Percentiles rank a stretch among this genome's conserved stretches.
These are phyloP conservation scores for Amanita pallidorosea DNA, from an alignment of 768 basidiomycete species.

Conservation along the genomic window DNA sequence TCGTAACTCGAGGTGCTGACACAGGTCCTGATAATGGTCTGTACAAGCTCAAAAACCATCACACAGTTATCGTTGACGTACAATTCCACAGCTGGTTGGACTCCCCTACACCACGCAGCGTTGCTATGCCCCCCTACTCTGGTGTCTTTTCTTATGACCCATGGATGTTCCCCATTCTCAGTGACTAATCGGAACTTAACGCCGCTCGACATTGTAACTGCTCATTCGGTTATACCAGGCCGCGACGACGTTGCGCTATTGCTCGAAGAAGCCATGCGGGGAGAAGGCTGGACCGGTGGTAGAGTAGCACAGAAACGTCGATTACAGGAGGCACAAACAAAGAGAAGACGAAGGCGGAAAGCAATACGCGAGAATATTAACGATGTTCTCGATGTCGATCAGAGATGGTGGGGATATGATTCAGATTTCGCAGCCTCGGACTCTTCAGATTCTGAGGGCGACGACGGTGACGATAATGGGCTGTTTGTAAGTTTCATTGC, in stretches of 20 bases:
- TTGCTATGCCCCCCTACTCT: constrained; percentile 83
- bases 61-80: not conserved
- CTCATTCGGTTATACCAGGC: constrained; percentile 70
- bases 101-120: constrained; percentile 86
- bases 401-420: constrained; percentile 56
- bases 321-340: constrained; percentile 44
- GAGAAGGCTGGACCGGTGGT: constrained; percentile 73
- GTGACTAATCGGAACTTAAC: constrained; percentile 72
- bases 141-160: constrained; percentile 86
- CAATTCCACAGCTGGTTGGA: constrained; percentile 72
- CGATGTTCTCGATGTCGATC: constrained; percentile 41
- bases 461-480: constrained; percentile 40
- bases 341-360: constrained; percentile 40
- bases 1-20: constrained; percentile 73
- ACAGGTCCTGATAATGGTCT: constrained; percentile 55
- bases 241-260: constrained; percentile 81
- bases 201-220: constrained; percentile 83
- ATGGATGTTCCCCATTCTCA: constrained; percentile 77
- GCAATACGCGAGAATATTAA: constrained; percentile 50
- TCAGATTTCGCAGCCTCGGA: constrained; percentile 31
- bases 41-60: not conserved
- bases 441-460: constrained; percentile 27
- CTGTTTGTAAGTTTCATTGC: constrained; percentile 27
- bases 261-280: constrained; percentile 81
- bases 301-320: constrained; percentile 62